Evolutionary conservation across 2,329 filamentous ascomycete genomes (phyloP), one percentile per base, ranked within the genome.

Genomic region (Ceratocystis huliohia): DNA sequence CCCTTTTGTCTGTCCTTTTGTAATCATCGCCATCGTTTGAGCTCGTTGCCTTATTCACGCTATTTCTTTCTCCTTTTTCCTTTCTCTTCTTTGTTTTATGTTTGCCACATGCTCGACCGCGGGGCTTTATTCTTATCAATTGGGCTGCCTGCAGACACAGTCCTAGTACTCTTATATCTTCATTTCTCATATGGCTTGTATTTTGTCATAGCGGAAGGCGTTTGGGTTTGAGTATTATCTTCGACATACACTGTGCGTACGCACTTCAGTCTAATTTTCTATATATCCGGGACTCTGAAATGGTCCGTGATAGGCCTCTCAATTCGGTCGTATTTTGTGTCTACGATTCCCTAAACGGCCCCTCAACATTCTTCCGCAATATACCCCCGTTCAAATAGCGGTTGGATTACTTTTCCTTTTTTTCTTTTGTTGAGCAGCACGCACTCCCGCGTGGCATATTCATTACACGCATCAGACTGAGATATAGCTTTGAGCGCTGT

Each of bases 141-240:
- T 37, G 56, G 56, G 28, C 56, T 33, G 28, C 56, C 33, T 59
- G 56, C 30, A 30, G 53, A 59, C 17, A 59, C 56, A 59, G 56
- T 59, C 56, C 56, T 59, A 59, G 25, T 59, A 59, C 56, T 59
- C 56, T 59, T 59, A 59, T 66, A 63, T 64, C 56, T 33, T 68
- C 64, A 66, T 65, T 67, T 65, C 46, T 63, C 68, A 63, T 75
- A 59, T 59, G 56, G 56, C 56, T 59, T 59, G 56, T 59, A 59
- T 59, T 71, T 73, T 71, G 73, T 75, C 79, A 82, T 81, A 81
- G 80, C 79, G 79, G 78, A 78, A 78, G 78, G 80, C 79, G 80
- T 82, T 81, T 76, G 77, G 77, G 78, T 77, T 75, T 75, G 73
- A 78, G 72, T 72, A 76, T 76, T 78, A 74, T 74, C 77, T 76